Conservation (phyloP, 2,329 filamentous ascomycete species). For the Apiospora marii region DNA sequence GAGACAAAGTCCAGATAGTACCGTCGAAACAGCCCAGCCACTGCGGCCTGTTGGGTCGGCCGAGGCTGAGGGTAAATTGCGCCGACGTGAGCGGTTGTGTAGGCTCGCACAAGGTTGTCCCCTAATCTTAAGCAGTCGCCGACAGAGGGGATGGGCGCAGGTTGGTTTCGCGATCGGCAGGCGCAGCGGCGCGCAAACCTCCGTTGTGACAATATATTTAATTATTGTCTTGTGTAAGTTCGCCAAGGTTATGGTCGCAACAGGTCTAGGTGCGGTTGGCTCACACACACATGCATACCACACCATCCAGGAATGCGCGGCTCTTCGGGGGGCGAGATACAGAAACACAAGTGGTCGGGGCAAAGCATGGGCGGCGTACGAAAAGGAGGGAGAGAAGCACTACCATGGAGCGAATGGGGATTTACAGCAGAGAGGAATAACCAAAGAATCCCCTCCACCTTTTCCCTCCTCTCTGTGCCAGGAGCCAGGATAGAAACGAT, state of each 20-base stretch:
- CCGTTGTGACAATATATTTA: conserved; percentile 22
- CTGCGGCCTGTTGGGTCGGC: conserved; percentile 13
- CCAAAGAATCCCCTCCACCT: conserved; percentile 17
- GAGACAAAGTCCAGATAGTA: not conserved
- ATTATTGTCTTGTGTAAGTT: conserved; percentile 22
- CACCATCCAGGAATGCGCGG: conserved; percentile 18
- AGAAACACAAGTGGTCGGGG: conserved; percentile 13
- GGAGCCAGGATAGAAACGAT: conserved; percentile 21
- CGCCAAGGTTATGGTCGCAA: conserved; percentile 22
- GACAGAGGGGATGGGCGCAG: conserved; percentile 7
- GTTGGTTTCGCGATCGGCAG: conserved; percentile 19
- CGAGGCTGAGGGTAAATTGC: conserved; percentile 20
- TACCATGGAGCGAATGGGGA: conserved; percentile 16
- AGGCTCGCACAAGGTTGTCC: conserved; percentile 8
- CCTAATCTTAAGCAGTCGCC: conserved; percentile 15
- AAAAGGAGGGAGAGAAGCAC: conserved; percentile 17
- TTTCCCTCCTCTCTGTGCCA: conserved; percentile 18
- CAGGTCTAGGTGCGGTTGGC: conserved; percentile 19
- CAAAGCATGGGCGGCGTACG: conserved; percentile 16
- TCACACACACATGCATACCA: conserved; percentile 19
- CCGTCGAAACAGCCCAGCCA: conserved; percentile 9
- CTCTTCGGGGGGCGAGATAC: not conserved
- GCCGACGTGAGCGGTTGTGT: conserved; percentile 16
- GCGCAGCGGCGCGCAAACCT: conserved; percentile 16
- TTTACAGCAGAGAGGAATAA: conserved; percentile 7